Evolutionary conservation across 257 asterid genomes (phyloP).

Genomic region (Capsicum pubescens): DNA sequence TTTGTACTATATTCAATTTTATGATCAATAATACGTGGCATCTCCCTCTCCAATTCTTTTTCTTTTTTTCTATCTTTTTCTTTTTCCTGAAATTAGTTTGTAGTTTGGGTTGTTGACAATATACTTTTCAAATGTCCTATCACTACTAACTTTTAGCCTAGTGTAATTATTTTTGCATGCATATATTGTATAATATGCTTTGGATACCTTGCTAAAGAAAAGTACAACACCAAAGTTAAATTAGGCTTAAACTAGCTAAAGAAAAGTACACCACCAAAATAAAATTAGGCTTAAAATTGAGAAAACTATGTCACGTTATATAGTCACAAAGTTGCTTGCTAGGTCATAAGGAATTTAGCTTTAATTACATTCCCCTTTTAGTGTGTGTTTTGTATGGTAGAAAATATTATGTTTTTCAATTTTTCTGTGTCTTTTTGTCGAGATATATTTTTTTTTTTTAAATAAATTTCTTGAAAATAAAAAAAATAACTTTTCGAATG

Average conservation of each 20-base stretch:
- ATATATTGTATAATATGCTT: not conserved
- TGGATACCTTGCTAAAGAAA: slow-evolving; percentile 1
- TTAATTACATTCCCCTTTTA: not conserved
- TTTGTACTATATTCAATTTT: slow-evolving; percentile 16
- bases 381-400: not conserved
- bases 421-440: not conserved
- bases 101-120: not conserved
- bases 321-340: not conserved
- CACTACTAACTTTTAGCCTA: slow-evolving; percentile 4
- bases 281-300: not conserved
- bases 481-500: not conserved
- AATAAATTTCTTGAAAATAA: not conserved
- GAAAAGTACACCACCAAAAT: not conserved
- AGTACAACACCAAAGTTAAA: slow-evolving; percentile 3
- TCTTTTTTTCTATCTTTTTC: not conserved
- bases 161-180: not conserved
- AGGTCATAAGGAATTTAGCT: not conserved
- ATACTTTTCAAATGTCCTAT: not conserved
- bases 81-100: not conserved
- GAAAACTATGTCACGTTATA: not conserved
- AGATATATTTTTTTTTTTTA: too few relatives aligned
- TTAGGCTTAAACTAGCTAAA: not conserved
- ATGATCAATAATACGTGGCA: slow-evolving; percentile 17
- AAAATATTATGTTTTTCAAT: not conserved
- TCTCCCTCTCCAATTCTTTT: slow-evolving; percentile 22